Base-by-base conservation (phyloP, 2,329 filamentous ascomycete species). In the Helminthosporium solani region DNA sequence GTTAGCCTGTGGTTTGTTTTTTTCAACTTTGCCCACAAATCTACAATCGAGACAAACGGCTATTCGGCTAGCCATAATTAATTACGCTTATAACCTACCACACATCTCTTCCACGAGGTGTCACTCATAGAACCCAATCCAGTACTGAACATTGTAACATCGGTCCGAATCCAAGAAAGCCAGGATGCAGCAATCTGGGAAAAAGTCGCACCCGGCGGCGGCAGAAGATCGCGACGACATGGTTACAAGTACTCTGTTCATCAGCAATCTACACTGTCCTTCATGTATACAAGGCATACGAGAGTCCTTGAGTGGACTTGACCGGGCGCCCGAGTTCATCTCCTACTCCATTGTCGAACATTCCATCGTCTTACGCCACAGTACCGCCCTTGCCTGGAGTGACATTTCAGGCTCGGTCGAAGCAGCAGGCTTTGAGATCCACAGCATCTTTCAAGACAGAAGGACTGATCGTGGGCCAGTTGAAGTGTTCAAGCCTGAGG, bases 201-300 rank as follows among this genome's bases (percentile, higher is more conserved):
- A 14, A 31, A 31, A n/a, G 28, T 31, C 28, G 9, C 28, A n/a
- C 28, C 40, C 49, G 27, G 45, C 49, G 20, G 49, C 44, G 35
- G 51, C 36, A 44, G 55, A 25, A 25, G 23, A 25, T 25, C 23
- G 23, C 23, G 23, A 51, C 33, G 40, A 28, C 23, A 49, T 50
- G 44, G 52, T 60, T 25, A 66, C 57, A 15, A 85, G 81, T 2
- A 84, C 81, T 27, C 82, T 86, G 61, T 76, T 89, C 50, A 74
- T 90, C 56, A 81, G 78, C 51, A 90, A 90, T 67, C 76, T 90
- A n/a, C 87, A 90, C 70, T 90, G 87, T 71, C 83, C 86, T 12
- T 87, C 85, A 49, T 90, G 87, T 66, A 82, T 88, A 40, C 78
- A 80, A 28, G 76, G 78, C 55, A 88, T 90, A 61, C 77, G 82